phyloP scores from a whole-genome alignment of 352 stramenopile species.

The Nothophytophthora sp. region DNA sequence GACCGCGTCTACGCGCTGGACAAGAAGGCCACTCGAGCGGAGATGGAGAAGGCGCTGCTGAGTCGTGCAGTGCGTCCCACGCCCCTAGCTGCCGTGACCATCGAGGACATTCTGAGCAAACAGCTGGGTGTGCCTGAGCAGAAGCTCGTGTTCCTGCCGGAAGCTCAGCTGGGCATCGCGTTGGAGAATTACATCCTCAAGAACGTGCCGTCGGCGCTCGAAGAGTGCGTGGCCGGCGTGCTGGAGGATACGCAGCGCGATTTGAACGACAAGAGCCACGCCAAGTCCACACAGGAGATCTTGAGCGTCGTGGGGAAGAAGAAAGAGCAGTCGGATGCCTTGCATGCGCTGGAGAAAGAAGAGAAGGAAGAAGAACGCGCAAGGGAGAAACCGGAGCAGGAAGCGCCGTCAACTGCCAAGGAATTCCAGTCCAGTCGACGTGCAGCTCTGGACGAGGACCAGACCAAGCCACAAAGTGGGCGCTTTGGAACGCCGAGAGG shows the following conservation, averaged over 20 bases:
- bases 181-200: conserved; percentile 85
- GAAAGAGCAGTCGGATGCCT: conserved; percentile 54
- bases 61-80: conserved; percentile 56
- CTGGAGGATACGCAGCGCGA: conserved; percentile 76
- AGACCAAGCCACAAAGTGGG: conserved; percentile 12
- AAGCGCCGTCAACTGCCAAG: neutral
- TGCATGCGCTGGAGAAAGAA: conserved; percentile 51
- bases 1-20: conserved; percentile 43
- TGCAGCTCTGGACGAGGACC: neutral
- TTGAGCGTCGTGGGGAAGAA: conserved; percentile 68
- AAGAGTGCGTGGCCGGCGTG: conserved; percentile 72
- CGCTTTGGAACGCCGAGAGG: conserved; percentile 25
- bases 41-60: conserved; percentile 32
- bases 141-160: conserved; percentile 76
- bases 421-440: conserved; percentile 16
- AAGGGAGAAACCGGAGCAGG: conserved; percentile 1
- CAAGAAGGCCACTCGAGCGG: conserved; percentile 33
- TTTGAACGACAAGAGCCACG: conserved; percentile 42
- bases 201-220: conserved; percentile 76
- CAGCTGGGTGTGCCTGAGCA: conserved; percentile 66
- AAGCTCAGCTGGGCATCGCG: conserved; percentile 64
- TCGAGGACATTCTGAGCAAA: conserved; percentile 77
- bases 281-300: conserved; percentile 67
- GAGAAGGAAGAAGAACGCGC: conserved; percentile 40
- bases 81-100: conserved; percentile 66